Evolutionary conservation across 2,329 filamentous ascomycete genomes (phyloP).

Genomic region (Arthroderma sp.): DNA sequence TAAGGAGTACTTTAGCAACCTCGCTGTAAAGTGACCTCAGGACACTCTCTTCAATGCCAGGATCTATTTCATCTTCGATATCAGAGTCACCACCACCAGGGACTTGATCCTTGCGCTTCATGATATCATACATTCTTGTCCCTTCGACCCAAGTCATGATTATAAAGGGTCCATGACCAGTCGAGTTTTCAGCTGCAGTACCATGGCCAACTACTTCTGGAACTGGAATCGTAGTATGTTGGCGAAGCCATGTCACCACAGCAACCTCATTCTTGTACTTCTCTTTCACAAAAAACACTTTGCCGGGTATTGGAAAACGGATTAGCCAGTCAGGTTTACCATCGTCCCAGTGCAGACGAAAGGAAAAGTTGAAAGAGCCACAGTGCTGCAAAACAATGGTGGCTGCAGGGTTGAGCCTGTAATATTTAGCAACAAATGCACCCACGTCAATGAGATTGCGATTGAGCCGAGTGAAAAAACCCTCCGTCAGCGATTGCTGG

Average conservation of each 20-base stretch:
- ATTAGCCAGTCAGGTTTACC: constrained; percentile 1
- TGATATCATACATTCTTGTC: background rate
- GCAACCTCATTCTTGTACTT: constrained; percentile 1
- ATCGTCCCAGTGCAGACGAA: constrained; percentile 3
- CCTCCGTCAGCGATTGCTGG: too few species aligned
- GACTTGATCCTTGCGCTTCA: background rate
- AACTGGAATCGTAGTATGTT: constrained; percentile 3
- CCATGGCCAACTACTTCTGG: constrained; percentile 3
- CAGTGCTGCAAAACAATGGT: too few species aligned
- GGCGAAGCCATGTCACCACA: background rate
- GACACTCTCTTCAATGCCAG: background rate
- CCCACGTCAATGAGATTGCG: too few species aligned
- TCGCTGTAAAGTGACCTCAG: background rate
- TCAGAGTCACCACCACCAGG: background rate
- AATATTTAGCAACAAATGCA: too few species aligned
- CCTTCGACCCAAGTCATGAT: constrained; percentile 4
- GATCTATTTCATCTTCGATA: background rate
- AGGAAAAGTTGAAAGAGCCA: background rate
- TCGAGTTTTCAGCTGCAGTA: background rate
- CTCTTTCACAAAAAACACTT: background rate
- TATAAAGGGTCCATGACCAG: constrained; percentile 2
- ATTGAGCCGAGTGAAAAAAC: too few species aligned
- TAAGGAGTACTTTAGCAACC: background rate
- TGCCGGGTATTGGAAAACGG: constrained; percentile 3
- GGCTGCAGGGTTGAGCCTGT: too few species aligned